Evolutionary conservation across 805 yeast genomes (phyloP).

Genomic region (Nakazawaea holstii): DNA sequence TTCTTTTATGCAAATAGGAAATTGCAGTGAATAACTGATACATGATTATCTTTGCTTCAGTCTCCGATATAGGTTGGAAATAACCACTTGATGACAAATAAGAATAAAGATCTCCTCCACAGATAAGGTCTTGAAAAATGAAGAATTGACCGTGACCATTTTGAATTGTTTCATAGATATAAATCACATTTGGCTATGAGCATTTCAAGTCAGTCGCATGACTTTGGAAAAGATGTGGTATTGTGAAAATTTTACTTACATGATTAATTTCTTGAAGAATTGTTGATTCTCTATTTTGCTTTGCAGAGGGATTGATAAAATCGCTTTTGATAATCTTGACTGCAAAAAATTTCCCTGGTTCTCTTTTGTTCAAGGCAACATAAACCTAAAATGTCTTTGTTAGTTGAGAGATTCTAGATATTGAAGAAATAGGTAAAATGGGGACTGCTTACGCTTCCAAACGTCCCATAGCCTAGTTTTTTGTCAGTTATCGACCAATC

Average conservation of each 20-base stretch:
- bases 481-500: constrained; percentile 38
- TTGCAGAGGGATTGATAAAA: constrained; percentile 18
- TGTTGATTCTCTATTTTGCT: constrained; percentile 30
- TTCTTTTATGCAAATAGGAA: constrained; percentile 44
- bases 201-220: too few species aligned
- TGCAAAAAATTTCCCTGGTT: constrained; percentile 32
- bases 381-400: constrained; percentile 19
- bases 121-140: constrained; percentile 42
- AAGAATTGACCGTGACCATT: constrained; percentile 26
- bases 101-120: constrained; percentile 58
- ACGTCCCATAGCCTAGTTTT: constrained; percentile 50
- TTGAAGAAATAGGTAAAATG: constrained; percentile 10
- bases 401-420: constrained; percentile 1
- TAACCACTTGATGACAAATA: constrained; percentile 39
- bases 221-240: too few species aligned
- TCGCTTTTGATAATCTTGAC: constrained; percentile 36
- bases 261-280: constrained; percentile 34
- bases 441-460: constrained; percentile 41
- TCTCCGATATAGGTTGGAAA: constrained; percentile 41
- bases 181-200: constrained; percentile 42
- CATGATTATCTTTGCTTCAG: constrained; percentile 45
- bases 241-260: constrained; percentile 21
- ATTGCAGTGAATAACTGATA: constrained; percentile 56
- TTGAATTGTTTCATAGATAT: constrained; percentile 30
- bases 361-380: constrained; percentile 24